Evolutionary conservation across 2,329 filamentous ascomycete species (phyloP), one percentile per base, ranked within the genome.

Genomic region (Monosporascus sp.): DNA sequence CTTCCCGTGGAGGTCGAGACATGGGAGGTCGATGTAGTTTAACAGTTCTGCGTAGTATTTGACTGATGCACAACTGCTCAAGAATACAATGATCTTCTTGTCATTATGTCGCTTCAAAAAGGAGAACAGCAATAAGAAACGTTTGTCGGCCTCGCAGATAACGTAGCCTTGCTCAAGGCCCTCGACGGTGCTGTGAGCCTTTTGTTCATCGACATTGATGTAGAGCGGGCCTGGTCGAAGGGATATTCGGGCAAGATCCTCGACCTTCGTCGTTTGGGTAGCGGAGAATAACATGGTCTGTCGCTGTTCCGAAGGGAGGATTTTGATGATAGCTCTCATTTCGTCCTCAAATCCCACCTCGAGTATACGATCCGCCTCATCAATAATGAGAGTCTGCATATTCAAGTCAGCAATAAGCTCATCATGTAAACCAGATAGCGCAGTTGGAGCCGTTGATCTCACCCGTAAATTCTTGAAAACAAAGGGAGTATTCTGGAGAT

Each of bases 241-340:
- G 5, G 94, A 99, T 68, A 99, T 96, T 58, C 94, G 82, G 1
- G 94, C 94, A 52, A 99, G 80, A 72, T 99, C 94, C 73, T 97
- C 93, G 61, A 99, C 94, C 75, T 99, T 97, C 52, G 93, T 97
- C 3, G 94, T 99, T 72, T 97, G 94, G 5, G 94, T 99, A 16
- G 94, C 94, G 16, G 91, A 97, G 79, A 99, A 99, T n/a, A 99
- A 82, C 87, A 96, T 94, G 0, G 92, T 97, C 73, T 97, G 93
- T 55, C 94, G 80, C 60, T 92, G 85, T 54, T 95, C 86, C 61
- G 87, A 88, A 47, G 92, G 90, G 19, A 97, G 76, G 52, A 97
- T 94, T 78, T 95, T 95, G 72, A 97, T 87, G 62, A 99, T 96
- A 70, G 95, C 88, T 59, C 90, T 82, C 89, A 99, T 96, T 75